Conservation (phyloP, 352 stramenopile genomes). For the Albugo candida region DNA sequence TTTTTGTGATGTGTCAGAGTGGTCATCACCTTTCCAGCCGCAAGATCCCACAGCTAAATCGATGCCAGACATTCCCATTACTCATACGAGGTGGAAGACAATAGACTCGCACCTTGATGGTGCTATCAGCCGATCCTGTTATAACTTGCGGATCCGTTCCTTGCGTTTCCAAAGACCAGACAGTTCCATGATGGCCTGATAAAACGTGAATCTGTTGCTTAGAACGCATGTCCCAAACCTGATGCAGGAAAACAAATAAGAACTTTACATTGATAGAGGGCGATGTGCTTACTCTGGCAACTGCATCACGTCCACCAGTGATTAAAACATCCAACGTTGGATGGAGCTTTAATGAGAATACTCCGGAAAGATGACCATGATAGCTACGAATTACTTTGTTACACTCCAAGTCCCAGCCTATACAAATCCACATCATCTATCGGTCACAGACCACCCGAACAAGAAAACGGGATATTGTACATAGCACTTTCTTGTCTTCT, state of each 20-base stretch:
- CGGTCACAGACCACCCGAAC: not conserved
- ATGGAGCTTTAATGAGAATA: conserved; percentile 95
- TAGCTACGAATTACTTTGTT: conserved; percentile 99
- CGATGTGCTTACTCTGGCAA: conserved; percentile 33
- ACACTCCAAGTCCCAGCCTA: conserved; percentile 97
- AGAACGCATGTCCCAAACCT: conserved; percentile 98
- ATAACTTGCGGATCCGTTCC: conserved; percentile 91
- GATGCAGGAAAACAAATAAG: not conserved
- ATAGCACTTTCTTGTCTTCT: conserved; percentile 99
- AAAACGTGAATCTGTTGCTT: conserved; percentile 96
- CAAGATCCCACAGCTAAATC: conserved; percentile 91
- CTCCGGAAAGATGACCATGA: conserved; percentile 97
- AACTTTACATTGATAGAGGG: not conserved
- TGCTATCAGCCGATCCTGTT: conserved; percentile 85
- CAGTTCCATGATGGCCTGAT: conserved; percentile 92
- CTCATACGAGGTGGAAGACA: not conserved
- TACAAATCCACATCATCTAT: not conserved
- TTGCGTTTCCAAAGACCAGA: conserved; percentile 90
- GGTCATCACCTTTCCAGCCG: conserved; percentile 93
- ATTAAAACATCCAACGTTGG: conserved; percentile 97
- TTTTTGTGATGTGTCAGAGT: conserved; percentile 99
- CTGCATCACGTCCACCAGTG: conserved; percentile 86
- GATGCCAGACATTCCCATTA: not conserved
- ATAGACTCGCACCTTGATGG: conserved; percentile 67
- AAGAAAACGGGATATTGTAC: conserved; percentile 11